A percentile compares a stretch with the other conserved stretches of the same genome.
Conservation (phyloP, 306 rosid genomes). For the Psophocarpus tetragonolobus region DNA sequence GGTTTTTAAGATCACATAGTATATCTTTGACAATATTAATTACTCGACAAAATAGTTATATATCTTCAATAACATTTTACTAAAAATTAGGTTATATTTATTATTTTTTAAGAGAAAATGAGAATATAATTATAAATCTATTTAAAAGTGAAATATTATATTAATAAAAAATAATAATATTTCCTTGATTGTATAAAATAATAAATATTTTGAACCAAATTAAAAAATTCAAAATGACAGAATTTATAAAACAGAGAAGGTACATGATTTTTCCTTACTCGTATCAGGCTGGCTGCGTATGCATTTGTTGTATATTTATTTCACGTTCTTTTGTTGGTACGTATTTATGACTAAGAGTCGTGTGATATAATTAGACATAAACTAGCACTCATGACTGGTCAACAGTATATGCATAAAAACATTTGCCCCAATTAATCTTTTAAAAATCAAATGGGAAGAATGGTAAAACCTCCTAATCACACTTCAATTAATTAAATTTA, state of each 20-base stretch:
- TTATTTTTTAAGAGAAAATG: too few relatives aligned
- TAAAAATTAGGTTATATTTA: neutral
- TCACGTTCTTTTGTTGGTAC: neutral
- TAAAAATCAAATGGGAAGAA: neutral
- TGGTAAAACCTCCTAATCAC: neutral
- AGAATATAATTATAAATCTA: neutral
- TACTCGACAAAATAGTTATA: too few relatives aligned
- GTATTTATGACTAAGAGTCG: slow-evolving; percentile 1
- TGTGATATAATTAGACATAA: neutral
- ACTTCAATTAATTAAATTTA: neutral
- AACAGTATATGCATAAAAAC: neutral
- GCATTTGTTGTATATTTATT: neutral
- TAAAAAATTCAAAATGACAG: neutral
- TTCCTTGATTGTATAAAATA: neutral
- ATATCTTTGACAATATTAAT: too few relatives aligned
- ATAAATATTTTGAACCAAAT: neutral
- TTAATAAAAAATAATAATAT: too few relatives aligned
- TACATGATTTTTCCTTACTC: neutral
- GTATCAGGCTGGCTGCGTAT: neutral
- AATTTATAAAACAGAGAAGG: neutral
- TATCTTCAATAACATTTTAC: neutral
- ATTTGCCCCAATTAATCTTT: neutral
- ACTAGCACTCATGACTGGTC: neutral
- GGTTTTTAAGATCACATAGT: neutral
- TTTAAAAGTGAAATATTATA: neutral